Evolutionary conservation across 139 green algal genomes (phyloP), one percentile per base, ranked within the genome.

Genomic region (Chlorella sp.): DNA sequence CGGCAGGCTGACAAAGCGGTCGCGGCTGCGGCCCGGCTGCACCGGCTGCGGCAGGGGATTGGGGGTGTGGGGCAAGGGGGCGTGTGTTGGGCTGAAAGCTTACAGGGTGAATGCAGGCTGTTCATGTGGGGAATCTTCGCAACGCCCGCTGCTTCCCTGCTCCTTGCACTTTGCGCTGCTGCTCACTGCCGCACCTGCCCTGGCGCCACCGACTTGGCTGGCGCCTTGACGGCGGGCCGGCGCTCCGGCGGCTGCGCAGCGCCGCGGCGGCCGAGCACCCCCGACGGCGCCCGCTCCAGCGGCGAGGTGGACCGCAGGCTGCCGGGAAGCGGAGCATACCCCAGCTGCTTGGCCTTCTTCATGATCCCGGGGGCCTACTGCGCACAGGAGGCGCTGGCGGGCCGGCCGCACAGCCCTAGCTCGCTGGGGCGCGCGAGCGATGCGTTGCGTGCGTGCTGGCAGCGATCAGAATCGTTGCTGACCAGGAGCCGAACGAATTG

Each of bases 1-100:
- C n/a, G 91, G 91, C 44, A 94, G 84, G 34, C 86, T 92, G 36
- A 94, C 80, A 81, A 94, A 93, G 22, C 88, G 79, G 34, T 89
- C 84, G 30, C 82, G 56, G 40, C 43, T 76, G 34, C 88, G 80
- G 32, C 51, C 54, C 1, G 72, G 84, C 30, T 60, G 38, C 6
- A 54, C 81, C 2, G 88, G 88, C 81, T 89, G 77, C 76, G 56
- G 54, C 8, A 82, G 3, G n/a, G 44, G 6, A 34, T 0, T 22
- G 65, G 7, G 60, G 5, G 26, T 40, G 8, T 3, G 58, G 6
- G 9, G 28, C 14, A 11, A 34, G 32, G 8, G 24, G 70, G 65
- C 19, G 9, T n/a, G n/a, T n/a, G n/a, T n/a, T n/a, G n/a, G n/a
- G n/a, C n/a, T n/a, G n/a, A n/a, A n/a, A n/a, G n/a, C n/a, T n/a